A percentile compares a stretch with the other conserved stretches of the same genome.
These are phyloP conservation scores for Kluyveromyces siamensis DNA, from an alignment of 805 yeast genomes.

Conservation along the genomic window DNA sequence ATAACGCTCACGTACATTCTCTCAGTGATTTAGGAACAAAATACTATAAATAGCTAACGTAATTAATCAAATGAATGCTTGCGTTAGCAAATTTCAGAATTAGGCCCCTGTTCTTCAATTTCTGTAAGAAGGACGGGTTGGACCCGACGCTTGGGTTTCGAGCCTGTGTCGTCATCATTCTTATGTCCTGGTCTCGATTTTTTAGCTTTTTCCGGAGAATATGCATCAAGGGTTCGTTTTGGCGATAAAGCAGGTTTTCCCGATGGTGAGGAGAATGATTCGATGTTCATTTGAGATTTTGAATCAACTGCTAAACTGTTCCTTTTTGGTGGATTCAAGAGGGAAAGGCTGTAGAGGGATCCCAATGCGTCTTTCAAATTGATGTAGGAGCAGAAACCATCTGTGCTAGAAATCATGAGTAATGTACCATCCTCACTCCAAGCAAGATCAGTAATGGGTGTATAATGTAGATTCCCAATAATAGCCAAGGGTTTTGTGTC, in stretches of 20 bases:
- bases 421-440: constrained; percentile 76
- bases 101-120: neutral
- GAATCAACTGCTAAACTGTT: neutral
- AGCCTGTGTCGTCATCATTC: neutral
- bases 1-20: no score
- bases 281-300: neutral
- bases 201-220: neutral
- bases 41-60: no score
- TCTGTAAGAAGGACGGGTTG: neutral
- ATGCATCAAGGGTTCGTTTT: neutral
- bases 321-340: neutral
- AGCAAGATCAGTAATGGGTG: constrained; percentile 75
- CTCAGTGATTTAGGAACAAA: no score
- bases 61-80: no score
- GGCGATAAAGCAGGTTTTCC: neutral
- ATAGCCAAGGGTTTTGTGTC: constrained; percentile 58
- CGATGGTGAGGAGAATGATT: neutral
- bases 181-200: neutral
- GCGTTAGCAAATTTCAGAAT: no score
- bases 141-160: constrained; percentile 1
- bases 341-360: neutral
- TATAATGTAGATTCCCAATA: constrained; percentile 75
- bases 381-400: constrained; percentile 80
- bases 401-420: constrained; percentile 74
- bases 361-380: constrained; percentile 52